phyloP scores from a whole-genome alignment of 2,329 filamentous ascomycete genomes.

The Pseudogymnoascus sp. region DNA sequence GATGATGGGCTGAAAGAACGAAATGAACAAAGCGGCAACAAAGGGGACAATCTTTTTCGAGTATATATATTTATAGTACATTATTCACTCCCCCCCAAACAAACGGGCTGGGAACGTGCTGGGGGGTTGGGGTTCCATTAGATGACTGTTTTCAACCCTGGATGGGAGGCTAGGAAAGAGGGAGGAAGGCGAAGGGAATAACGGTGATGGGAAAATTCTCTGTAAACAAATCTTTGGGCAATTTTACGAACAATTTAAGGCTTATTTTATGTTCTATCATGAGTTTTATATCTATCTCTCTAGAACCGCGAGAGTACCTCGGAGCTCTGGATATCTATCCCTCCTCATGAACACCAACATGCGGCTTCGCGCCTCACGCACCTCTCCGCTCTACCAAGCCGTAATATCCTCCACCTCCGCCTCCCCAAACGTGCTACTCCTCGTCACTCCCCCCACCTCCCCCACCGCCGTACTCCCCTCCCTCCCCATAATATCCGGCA shows the following conservation, averaged over 20 bases:
- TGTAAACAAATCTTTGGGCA: background rate
- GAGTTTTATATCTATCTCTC: background rate
- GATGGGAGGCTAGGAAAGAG: too few species aligned
- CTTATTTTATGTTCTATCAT: background rate
- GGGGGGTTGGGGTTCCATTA: background rate
- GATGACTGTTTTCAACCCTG: background rate
- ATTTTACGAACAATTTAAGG: background rate
- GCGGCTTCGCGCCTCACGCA: background rate
- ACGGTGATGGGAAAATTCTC: background rate
- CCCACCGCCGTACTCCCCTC: slow-evolving; percentile 34
- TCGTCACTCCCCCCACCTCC: slow-evolving; percentile 57
- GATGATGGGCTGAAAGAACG: background rate
- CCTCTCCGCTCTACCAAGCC: slow-evolving; percentile 61
- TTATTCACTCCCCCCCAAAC: background rate
- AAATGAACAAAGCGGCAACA: background rate
- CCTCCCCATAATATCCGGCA: slow-evolving; percentile 81
- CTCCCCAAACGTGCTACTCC: slow-evolving; percentile 89
- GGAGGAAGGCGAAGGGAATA: background rate
- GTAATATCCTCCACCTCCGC: slow-evolving; percentile 95
- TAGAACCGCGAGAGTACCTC: background rate
- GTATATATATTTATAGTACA: background rate
- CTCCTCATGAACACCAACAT: background rate
- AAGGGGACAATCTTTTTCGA: background rate
- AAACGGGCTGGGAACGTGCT: background rate
- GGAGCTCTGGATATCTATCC: background rate